phyloP scores from a whole-genome alignment of 345 rosid genomes.

The Ricinus communis region DNA sequence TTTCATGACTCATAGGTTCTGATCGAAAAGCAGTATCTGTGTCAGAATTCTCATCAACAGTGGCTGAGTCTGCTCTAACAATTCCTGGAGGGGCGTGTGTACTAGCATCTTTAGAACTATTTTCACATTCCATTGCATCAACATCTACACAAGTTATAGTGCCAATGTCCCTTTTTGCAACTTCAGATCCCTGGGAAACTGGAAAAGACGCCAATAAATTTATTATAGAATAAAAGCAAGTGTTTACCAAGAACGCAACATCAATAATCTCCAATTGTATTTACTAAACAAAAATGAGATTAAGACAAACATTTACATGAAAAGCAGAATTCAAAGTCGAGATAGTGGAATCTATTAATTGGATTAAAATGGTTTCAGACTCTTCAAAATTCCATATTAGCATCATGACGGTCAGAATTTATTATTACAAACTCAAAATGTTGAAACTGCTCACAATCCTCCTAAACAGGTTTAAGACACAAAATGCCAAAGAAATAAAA shows the following conservation, averaged over 20 bases:
- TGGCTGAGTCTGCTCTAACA: constrained; percentile 20
- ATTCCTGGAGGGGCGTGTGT: constrained; percentile 1
- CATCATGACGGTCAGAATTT: too few species aligned
- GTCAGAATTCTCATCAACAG: constrained; percentile 30
- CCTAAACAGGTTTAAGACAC: background rate
- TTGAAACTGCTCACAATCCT: too few species aligned
- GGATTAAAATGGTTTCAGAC: background rate
- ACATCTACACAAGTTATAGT: constrained; percentile 38
- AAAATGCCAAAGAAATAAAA: background rate
- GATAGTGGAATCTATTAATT: background rate
- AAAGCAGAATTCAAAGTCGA: background rate
- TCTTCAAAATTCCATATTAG: background rate
- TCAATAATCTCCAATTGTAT: background rate
- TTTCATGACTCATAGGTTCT: constrained; percentile 33
- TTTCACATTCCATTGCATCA: constrained; percentile 37
- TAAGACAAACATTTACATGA: background rate
- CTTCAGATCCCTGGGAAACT: constrained; percentile 43
- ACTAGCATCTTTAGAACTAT: constrained; percentile 32
- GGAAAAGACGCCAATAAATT: constrained; percentile 20
- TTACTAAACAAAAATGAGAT: background rate
- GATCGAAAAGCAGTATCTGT: constrained; percentile 25
- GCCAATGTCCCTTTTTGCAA: constrained; percentile 29
- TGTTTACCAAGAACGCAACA: background rate
- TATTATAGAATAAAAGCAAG: background rate
- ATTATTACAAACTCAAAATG: too few species aligned